These are phyloP conservation scores for Rhodotorula sp. DNA, from an alignment of 1,284 basidiomycete species.

Conservation along the genomic window DNA sequence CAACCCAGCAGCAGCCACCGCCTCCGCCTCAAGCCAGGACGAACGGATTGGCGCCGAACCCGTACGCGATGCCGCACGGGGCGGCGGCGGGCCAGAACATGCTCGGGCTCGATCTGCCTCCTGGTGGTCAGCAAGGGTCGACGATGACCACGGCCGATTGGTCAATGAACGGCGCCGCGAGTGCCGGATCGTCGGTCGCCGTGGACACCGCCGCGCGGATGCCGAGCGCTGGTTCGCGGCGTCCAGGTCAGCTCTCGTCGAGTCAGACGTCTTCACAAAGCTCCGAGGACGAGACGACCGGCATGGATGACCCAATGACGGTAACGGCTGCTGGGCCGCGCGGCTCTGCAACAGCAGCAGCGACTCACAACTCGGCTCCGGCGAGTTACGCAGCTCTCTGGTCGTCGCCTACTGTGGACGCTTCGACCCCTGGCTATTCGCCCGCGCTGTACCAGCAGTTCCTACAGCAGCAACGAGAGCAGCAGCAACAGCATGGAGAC, in stretches of 20 bases:
- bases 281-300: not conserved
- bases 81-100: not conserved
- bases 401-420: not conserved
- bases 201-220: too few species aligned
- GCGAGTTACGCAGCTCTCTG: not conserved
- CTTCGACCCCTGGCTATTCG: not conserved
- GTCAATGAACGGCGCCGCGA: not conserved
- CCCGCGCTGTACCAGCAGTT: too few species aligned
- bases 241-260: too few species aligned
- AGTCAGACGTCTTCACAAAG: not conserved
- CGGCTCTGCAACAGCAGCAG: not conserved
- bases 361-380: constrained; percentile 1
- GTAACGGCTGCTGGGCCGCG: not conserved
- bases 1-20: not conserved
- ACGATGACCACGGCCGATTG: not conserved
- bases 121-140: not conserved
- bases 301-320: not conserved
- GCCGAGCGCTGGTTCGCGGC: too few species aligned
- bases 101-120: constrained; percentile 9
- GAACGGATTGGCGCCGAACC: not conserved
- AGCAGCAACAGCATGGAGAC: not conserved
- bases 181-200: not conserved
- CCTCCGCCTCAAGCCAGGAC: not conserved
- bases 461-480: too few species aligned
- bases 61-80: not conserved